Evolutionary conservation across 441 rosid species (phyloP), one percentile per base, ranked within the genome.

Genomic region (Populus hybrid): DNA sequence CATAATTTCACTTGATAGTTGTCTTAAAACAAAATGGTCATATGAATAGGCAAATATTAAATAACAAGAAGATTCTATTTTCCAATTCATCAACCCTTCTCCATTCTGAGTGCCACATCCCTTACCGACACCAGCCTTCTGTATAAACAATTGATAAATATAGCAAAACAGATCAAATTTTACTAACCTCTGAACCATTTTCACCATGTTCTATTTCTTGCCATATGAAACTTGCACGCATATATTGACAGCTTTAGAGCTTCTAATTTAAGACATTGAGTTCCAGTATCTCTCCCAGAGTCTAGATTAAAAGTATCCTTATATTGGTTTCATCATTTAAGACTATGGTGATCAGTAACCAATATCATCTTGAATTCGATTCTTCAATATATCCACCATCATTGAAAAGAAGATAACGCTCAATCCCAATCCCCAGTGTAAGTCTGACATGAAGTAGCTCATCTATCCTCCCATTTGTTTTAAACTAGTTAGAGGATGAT

Each of bases 381-480:
- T 63, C 21, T 40, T 28, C 28, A 1, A 7, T 50, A 28, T 7
- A 61, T 18, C 28, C 20, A 73, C 11, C n/a, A 33, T 35, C 68
- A 26, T 14, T 42, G 16, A 28, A 59, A 21, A 9, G 10, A 59
- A 28, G 42, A n/a, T 23, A 31, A 50, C 9, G 26, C 18, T 20
- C 11, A 7, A 18, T 7, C 24, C 35, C 26, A 28, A 24, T 21
- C 26, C 23, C 68, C 4, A 8, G 20, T 23, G 53, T 56, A 45
- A 56, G 38, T 7, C 67, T 69, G 53, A 2, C 69, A 53, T 40
- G 14, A 40, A 40, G 20, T 12, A 16, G 12, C 28, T 67, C 72
- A 53, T 35, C 61, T 69, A 40, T 75, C 69, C 56, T 59, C 68
- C 38, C 69, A 63, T 12, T 70, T 23, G 24, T 59, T 40, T 36